Percentiles rank a stretch among this genome's conserved stretches.
Conservation (phyloP, 805 yeast species). For the Cyberlindnera euphorbiiphila region DNA sequence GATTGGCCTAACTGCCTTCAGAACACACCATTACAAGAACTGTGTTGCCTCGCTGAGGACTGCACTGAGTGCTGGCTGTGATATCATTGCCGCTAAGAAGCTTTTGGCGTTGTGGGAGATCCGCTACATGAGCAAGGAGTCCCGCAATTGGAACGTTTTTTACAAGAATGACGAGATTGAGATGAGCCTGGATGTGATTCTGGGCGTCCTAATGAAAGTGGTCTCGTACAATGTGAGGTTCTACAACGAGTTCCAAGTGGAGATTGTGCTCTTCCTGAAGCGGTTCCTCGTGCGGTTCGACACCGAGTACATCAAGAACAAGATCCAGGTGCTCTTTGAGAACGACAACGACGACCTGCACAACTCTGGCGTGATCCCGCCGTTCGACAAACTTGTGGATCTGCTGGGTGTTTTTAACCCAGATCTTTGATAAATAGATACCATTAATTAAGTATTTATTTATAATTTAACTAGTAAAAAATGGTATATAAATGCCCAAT, state of each 20-base stretch:
- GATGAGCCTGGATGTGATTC: slow-evolving; percentile 34
- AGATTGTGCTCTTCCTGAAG: slow-evolving; percentile 40
- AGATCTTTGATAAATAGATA: not conserved
- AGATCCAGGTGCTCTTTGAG: slow-evolving; percentile 27
- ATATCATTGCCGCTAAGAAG: slow-evolving; percentile 51
- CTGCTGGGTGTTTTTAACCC: slow-evolving; percentile 3
- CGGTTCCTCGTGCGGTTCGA: slow-evolving; percentile 38
- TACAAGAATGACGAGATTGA: slow-evolving; percentile 22
- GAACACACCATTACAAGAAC: slow-evolving; percentile 45
- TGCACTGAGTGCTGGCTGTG: slow-evolving; percentile 54
- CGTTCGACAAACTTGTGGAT: slow-evolving; percentile 24
- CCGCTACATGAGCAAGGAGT: slow-evolving; percentile 14
- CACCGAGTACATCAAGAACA: slow-evolving; percentile 28
- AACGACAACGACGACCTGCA: slow-evolving; percentile 24
- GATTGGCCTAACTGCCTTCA: slow-evolving; percentile 52
- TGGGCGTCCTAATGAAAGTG: slow-evolving; percentile 43
- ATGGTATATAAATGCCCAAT: too few species aligned
- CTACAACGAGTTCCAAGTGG: slow-evolving; percentile 52
- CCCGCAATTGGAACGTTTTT: slow-evolving; percentile 13
- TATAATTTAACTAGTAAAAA: too few species aligned
- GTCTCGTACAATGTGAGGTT: slow-evolving; percentile 63
- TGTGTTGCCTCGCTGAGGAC: slow-evolving; percentile 52
- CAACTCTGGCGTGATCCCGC: slow-evolving; percentile 27
- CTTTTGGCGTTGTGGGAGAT: slow-evolving; percentile 40
- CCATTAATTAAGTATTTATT: too few species aligned